A percentile compares a stretch with the other conserved stretches of the same genome.
Evolutionary conservation across 306 rosid genomes (phyloP).

Genomic region (Castanea sativa): DNA sequence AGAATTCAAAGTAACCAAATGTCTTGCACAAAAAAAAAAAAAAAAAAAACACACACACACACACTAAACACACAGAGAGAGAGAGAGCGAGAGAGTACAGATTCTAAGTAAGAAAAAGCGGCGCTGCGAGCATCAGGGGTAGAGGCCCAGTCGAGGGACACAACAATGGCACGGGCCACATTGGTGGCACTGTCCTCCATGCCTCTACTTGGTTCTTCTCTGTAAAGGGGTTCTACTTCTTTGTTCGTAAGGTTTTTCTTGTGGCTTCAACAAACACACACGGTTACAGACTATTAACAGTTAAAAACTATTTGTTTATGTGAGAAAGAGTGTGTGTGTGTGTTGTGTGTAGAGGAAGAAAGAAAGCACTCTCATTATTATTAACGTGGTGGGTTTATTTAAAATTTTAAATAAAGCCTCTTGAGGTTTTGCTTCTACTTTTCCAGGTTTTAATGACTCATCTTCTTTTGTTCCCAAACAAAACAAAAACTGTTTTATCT

Average conservation of each 20-base stretch:
- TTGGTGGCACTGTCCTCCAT: constrained; percentile 66
- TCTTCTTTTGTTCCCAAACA: no score
- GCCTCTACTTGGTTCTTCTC: constrained; percentile 4
- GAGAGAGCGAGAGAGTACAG: constrained; percentile 41
- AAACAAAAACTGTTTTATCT: no score
- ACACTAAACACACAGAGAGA: background rate
- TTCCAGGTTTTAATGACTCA: no score
- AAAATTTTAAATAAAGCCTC: no score
- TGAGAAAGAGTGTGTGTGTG: background rate
- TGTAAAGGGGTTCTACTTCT: background rate
- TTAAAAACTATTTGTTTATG: background rate
- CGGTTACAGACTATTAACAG: background rate
- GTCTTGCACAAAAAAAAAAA: background rate
- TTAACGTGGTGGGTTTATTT: no score
- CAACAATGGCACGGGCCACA: constrained; percentile 84
- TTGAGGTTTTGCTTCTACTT: background rate
- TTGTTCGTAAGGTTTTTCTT: background rate
- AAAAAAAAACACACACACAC: background rate
- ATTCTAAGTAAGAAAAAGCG: constrained; percentile 74
- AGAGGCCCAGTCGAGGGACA: constrained; percentile 81
- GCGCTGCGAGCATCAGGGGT: constrained; percentile 65
- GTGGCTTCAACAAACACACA: background rate
- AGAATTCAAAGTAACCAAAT: background rate
- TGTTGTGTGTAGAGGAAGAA: background rate
- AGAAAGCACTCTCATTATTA: background rate